Conservation (phyloP, 2,329 filamentous ascomycete species). For the Microthyrium microscopicum region DNA sequence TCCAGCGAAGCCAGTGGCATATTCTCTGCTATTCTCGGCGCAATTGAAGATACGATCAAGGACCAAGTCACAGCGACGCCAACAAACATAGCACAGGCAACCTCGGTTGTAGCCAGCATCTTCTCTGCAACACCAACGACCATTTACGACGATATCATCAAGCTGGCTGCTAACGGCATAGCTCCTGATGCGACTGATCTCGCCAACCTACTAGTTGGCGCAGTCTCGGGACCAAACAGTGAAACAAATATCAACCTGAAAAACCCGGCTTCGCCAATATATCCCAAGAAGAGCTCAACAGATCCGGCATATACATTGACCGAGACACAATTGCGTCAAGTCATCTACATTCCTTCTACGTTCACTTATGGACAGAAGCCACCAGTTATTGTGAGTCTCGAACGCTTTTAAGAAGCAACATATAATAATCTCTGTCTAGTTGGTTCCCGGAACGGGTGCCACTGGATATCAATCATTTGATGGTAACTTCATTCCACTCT, state of each 20-base stretch:
- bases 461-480: slow-evolving; percentile 29
- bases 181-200: background rate
- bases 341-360: slow-evolving; percentile 33
- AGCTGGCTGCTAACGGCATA: background rate
- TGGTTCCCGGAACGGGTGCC: slow-evolving; percentile 36
- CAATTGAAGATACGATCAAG: slow-evolving; percentile 1
- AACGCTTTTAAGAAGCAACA: background rate
- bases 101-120: slow-evolving; percentile 1
- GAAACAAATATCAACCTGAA: slow-evolving; percentile 4
- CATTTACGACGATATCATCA: slow-evolving; percentile 1
- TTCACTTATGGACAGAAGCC: slow-evolving; percentile 31
- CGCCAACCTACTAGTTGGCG: background rate
- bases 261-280: background rate
- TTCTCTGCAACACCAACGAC: background rate
- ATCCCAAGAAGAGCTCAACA: slow-evolving; percentile 17
- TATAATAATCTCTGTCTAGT: slow-evolving; percentile 7
- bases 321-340: slow-evolving; percentile 31
- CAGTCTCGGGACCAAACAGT: background rate
- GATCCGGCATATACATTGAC: slow-evolving; percentile 34
- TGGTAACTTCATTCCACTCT: slow-evolving; percentile 33
- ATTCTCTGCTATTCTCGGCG: slow-evolving; percentile 1
- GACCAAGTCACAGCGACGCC: slow-evolving; percentile 2
- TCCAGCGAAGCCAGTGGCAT: background rate
- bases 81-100: slow-evolving; percentile 1
- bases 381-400: slow-evolving; percentile 24